These are phyloP conservation scores for Jatropha multifida DNA, from an alignment of 441 rosid genomes.

Conservation along the genomic window DNA sequence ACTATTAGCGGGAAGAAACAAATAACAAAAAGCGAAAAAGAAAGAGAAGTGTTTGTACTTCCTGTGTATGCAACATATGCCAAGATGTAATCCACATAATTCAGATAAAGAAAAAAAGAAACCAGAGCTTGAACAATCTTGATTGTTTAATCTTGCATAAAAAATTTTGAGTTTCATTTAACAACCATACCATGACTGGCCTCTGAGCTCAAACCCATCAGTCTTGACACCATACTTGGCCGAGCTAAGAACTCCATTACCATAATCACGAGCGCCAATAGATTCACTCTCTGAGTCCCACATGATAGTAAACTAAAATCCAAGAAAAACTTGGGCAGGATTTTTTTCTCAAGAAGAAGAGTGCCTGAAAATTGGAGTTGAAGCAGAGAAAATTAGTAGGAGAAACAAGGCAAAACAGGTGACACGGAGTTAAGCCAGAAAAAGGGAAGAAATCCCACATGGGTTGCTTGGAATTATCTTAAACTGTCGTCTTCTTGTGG, in stretches of 20 bases:
- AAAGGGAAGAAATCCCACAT: slow-evolving; percentile 56
- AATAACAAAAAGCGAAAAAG: not conserved
- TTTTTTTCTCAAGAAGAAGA: slow-evolving; percentile 7
- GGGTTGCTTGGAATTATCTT: slow-evolving; percentile 64
- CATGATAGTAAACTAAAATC: slow-evolving; percentile 46
- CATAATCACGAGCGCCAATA: slow-evolving; percentile 67
- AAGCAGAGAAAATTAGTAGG: slow-evolving; percentile 27
- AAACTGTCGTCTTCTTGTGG: slow-evolving; percentile 55
- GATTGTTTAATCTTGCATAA: not conserved
- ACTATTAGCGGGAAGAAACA: not conserved
- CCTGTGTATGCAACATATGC: not conserved
- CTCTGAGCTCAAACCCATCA: slow-evolving; percentile 86
- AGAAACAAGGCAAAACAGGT: slow-evolving; percentile 22
- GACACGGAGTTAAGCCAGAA: slow-evolving; percentile 29
- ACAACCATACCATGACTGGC: slow-evolving; percentile 71
- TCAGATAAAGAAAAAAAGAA: not conserved
- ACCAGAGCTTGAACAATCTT: not conserved
- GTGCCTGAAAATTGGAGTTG: slow-evolving; percentile 14
- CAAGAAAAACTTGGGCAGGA: slow-evolving; percentile 17
- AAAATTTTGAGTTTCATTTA: not conserved
- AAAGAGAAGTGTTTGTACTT: not conserved
- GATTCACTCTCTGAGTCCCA: slow-evolving; percentile 91
- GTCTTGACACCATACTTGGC: slow-evolving; percentile 67
- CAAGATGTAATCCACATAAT: not conserved
- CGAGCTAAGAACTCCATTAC: slow-evolving; percentile 69